phyloP scores from a whole-genome alignment of 2,329 filamentous ascomycete species.

The Botrytis paeoniae region DNA sequence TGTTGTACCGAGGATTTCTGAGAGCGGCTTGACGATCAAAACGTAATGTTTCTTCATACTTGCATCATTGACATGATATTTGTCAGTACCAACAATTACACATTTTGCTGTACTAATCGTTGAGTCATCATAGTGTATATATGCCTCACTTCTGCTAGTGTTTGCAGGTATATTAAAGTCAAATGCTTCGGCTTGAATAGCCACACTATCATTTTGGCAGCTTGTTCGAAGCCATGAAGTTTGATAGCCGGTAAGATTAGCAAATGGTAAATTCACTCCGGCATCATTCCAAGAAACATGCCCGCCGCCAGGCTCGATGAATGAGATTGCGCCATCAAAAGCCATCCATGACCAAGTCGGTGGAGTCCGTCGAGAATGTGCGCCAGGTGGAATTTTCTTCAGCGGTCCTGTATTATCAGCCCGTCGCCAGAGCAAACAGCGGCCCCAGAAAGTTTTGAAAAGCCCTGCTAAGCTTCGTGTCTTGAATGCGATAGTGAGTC shows the following conservation, averaged over 20 bases:
- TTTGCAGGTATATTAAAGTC: neutral
- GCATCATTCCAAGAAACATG: neutral
- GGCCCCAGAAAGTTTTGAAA: conserved; percentile 11
- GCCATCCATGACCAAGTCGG: conserved; percentile 19
- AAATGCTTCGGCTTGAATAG: neutral
- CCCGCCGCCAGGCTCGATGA: neutral
- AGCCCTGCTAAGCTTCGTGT: conserved; percentile 11
- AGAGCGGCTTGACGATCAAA: conserved; percentile 1
- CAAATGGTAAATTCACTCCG: neutral
- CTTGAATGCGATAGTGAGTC: neutral
- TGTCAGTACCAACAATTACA: neutral
- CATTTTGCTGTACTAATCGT: neutral
- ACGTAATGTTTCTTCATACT: neutral
- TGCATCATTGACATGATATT: neutral
- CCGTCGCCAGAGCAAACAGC: conserved; percentile 10
- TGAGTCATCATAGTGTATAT: neutral
- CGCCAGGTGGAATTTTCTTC: neutral
- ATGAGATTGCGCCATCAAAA: conserved; percentile 10
- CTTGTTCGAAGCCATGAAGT: conserved; percentile 9
- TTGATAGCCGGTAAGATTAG: neutral
- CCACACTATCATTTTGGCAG: neutral
- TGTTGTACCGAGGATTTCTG: neutral
- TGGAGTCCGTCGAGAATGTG: neutral
- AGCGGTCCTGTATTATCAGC: neutral
- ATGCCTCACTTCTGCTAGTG: neutral